Evolutionary conservation across 108 stramenopile species (phyloP).

Genomic region (Schizochytrium sp.): DNA sequence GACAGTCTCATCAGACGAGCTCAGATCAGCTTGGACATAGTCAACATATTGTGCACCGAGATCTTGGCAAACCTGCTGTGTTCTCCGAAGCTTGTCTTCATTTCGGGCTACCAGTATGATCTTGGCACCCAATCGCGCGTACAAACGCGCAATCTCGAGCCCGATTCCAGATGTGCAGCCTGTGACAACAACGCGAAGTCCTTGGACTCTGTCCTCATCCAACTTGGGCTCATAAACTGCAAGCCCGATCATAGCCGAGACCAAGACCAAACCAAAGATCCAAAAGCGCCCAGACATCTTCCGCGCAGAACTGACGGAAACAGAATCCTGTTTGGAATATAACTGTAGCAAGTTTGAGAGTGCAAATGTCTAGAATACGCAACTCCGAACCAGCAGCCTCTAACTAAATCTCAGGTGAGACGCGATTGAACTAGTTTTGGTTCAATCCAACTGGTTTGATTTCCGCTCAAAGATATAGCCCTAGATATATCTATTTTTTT

Average conservation of each 20-base stretch:
- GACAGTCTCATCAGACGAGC: background rate
- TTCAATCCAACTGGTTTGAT: too few relatives aligned
- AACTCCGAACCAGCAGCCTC: too few relatives aligned
- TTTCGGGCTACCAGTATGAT: slow-evolving; percentile 28
- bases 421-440: too few relatives aligned
- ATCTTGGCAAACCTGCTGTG: background rate
- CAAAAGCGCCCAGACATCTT: too few relatives aligned
- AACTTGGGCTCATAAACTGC: background rate
- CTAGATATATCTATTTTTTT: too few relatives aligned
- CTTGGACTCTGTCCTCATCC: background rate
- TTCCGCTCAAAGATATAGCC: too few relatives aligned
- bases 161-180: slow-evolving; percentile 34
- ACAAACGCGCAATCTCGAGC: background rate
- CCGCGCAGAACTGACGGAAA: too few relatives aligned
- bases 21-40: slow-evolving; percentile 21
- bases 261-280: too few relatives aligned
- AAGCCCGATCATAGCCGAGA: background rate
- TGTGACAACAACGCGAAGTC: slow-evolving; percentile 10
- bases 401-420: too few relatives aligned
- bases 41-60: background rate
- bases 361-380: too few relatives aligned
- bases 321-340: too few relatives aligned
- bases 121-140: background rate
- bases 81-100: slow-evolving; percentile 27
- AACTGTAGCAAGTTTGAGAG: too few relatives aligned